phyloP scores from a whole-genome alignment of 768 basidiomycete species.

The Xanthoconium stramineum region DNA sequence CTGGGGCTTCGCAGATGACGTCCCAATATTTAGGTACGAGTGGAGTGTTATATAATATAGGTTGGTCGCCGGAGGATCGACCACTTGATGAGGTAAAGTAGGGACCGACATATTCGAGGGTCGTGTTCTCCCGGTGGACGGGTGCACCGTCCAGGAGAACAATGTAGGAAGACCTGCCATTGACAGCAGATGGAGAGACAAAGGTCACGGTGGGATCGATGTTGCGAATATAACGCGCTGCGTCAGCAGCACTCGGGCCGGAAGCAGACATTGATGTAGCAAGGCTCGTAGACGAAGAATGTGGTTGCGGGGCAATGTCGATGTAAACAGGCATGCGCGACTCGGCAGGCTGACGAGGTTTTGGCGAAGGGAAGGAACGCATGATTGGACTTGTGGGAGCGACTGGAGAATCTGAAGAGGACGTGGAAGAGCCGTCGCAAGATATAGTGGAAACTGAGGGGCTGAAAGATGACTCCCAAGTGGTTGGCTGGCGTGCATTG shows the following conservation, averaged over 20 bases:
- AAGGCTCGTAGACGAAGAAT: slow-evolving; percentile 9
- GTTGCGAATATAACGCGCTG: slow-evolving; percentile 50
- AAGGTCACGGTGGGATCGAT: slow-evolving; percentile 73
- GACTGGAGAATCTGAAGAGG: slow-evolving; percentile 18
- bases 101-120: slow-evolving; percentile 32
- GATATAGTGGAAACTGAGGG: slow-evolving; percentile 27
- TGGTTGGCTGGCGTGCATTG: slow-evolving; percentile 18
- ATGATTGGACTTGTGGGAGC: slow-evolving; percentile 17
- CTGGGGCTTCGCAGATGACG: slow-evolving; percentile 50
- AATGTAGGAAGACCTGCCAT: slow-evolving; percentile 53
- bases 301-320: slow-evolving; percentile 29
- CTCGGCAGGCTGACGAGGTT: slow-evolving; percentile 20
- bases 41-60: slow-evolving; percentile 54
- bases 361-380: slow-evolving; percentile 21
- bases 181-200: slow-evolving; percentile 43
- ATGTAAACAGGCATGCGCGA: slow-evolving; percentile 33
- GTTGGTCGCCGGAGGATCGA: slow-evolving; percentile 22
- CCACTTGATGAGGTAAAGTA: slow-evolving; percentile 31
- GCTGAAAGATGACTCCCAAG: slow-evolving; percentile 14
- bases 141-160: slow-evolving; percentile 48
- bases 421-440: slow-evolving; percentile 19
- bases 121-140: slow-evolving; percentile 51
- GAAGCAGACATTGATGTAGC: slow-evolving; percentile 1
- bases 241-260: slow-evolving; percentile 10
- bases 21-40: slow-evolving; percentile 68